phyloP scores from a whole-genome alignment of 2,329 filamentous ascomycete species.

The Juglanconis sp. region DNA sequence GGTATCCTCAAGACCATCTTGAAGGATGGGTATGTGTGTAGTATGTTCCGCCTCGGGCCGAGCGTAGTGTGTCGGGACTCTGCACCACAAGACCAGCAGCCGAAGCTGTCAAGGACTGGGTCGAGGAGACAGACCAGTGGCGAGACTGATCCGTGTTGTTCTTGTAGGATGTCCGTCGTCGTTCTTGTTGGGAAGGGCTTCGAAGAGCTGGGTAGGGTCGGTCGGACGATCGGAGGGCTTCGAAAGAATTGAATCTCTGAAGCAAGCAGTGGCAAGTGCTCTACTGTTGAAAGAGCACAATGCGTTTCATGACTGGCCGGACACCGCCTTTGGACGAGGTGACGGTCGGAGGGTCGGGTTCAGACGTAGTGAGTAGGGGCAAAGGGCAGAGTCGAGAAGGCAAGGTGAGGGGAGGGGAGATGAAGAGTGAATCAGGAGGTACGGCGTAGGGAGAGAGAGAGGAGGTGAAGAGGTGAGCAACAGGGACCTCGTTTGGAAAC shows the following conservation, averaged over 20 bases:
- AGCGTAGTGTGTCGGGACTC: conserved; percentile 6
- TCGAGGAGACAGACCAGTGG: conserved; percentile 1
- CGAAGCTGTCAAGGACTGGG: conserved; percentile 19
- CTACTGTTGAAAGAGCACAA: conserved; percentile 6
- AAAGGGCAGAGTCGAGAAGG: neutral
- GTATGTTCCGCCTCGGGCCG: conserved; percentile 10
- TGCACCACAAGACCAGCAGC: conserved; percentile 19
- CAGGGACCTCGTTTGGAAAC: conserved; percentile 6
- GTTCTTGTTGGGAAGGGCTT: neutral
- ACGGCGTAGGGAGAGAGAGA: neutral
- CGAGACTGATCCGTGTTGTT: neutral
- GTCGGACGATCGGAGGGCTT: neutral
- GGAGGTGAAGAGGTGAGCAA: conserved; percentile 9
- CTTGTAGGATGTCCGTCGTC: neutral
- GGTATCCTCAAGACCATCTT: conserved; percentile 49
- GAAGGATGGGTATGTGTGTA: conserved; percentile 4
- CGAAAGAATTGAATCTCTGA: conserved; percentile 8
- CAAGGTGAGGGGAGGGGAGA: neutral
- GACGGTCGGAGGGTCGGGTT: neutral
- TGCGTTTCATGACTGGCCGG: conserved; percentile 17
- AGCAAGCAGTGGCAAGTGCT: conserved; percentile 9
- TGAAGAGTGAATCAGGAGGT: conserved; percentile 1
- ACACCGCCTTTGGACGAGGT: neutral
- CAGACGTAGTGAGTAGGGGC: neutral
- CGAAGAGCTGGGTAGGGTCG: neutral